These are phyloP conservation scores for Pelargonium fulgidum DNA, from an alignment of 441 rosid genomes.

Conservation along the genomic window DNA sequence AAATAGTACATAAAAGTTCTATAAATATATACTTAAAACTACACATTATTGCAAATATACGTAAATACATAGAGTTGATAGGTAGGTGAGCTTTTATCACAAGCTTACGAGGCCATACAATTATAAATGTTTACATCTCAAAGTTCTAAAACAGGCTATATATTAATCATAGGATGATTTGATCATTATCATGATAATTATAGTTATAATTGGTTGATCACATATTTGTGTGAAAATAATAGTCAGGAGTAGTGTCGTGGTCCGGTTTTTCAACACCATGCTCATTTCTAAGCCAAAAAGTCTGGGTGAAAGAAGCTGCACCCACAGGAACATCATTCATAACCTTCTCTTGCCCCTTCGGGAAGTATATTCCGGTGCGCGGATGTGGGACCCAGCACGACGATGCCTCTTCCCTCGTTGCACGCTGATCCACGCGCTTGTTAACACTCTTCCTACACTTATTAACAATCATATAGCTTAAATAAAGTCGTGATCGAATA, in stretches of 20 bases:
- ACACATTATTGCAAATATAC: no score
- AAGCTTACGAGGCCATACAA: no score
- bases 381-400: neutral
- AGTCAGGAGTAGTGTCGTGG: neutral
- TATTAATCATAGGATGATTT: no score
- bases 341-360: neutral
- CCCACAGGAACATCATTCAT: neutral
- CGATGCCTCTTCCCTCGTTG: neutral
- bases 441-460: neutral
- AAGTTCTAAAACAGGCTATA: no score
- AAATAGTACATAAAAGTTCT: no score
- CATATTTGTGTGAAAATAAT: neutral
- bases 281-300: neutral
- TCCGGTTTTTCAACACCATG: neutral
- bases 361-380: neutral
- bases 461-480: neutral
- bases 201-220: no score
- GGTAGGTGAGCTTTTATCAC: no score
- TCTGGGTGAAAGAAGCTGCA: neutral
- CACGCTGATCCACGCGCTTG: neutral
- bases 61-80: no score
- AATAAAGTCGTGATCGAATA: no score
- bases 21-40: no score
- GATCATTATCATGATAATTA: no score
- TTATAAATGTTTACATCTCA: no score